Evolutionary conservation across 345 rosid genomes (phyloP).

Genomic region (Acer saccharum): DNA sequence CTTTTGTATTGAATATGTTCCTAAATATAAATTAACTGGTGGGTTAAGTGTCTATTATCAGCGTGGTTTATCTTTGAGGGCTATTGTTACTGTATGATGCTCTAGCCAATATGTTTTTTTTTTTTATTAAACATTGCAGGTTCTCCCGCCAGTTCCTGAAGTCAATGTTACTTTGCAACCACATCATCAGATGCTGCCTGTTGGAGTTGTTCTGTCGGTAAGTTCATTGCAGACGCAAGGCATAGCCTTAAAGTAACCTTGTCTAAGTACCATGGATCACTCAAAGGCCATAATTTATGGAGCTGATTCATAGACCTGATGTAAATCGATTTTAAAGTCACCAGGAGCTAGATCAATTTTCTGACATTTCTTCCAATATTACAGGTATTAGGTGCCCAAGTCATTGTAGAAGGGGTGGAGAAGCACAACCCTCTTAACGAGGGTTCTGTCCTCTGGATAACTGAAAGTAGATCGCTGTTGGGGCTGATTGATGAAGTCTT

Average conservation of each 20-base stretch:
- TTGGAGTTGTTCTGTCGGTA: conserved; percentile 88
- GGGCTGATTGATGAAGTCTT: conserved; percentile 91
- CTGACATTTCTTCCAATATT: conserved; percentile 21
- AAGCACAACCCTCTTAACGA: conserved; percentile 82
- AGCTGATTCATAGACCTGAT: conserved; percentile 17
- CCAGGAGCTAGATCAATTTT: neutral
- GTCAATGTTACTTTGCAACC: conserved; percentile 62
- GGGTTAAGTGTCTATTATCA: neutral
- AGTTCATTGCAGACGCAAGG: conserved; percentile 19
- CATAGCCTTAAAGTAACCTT: neutral
- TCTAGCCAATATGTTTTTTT: neutral
- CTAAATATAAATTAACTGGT: neutral
- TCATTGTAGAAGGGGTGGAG: conserved; percentile 82
- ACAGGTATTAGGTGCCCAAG: conserved; percentile 74
- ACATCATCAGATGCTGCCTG: conserved; percentile 71
- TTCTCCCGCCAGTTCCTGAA: conserved; percentile 80
- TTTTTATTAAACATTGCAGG: conserved; percentile 38
- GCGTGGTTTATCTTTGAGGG: neutral
- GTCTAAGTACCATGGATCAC: neutral
- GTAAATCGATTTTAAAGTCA: neutral
- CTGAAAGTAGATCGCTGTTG: conserved; percentile 59
- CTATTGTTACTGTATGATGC: neutral
- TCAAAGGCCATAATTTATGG: conserved; percentile 14
- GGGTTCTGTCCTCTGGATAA: conserved; percentile 87
- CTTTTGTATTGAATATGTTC: neutral